Base-by-base conservation (phyloP, 1,284 basidiomycete genomes). In the Ganoderma lingzhi region DNA sequence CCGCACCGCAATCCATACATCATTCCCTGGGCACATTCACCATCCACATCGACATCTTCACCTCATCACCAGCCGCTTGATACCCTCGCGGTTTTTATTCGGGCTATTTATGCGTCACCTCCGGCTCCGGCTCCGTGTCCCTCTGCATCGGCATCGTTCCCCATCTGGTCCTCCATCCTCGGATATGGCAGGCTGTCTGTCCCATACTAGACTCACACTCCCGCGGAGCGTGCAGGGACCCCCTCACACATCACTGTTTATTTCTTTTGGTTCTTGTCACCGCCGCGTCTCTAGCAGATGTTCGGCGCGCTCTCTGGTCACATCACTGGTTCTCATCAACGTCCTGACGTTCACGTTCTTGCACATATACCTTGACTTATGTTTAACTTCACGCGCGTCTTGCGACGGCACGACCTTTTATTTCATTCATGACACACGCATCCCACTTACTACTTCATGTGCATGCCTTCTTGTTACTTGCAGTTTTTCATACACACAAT, bases 71-170 rank as follows among this genome's bases (percentile, higher is more conserved):
- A 19, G 44, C 62, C 58, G 28, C 42, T 55, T 55, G 30, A 55
- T 63, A 37, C 56, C 42, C 17, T 62, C 41, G 51, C 53, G 45
- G 59, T 67, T 66, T 68, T 67, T 67, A 70, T 70, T 70, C 55
- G 63, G 65, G 70, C 70, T 74, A 71, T 70, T 69, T 71, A 70
- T 74, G 53, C 44, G 65, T 58, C 30, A 17, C 32, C 9, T 39
- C 56, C 30, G 39, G 39, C 59, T 44, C 59, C 8, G 37, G 59
- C 59, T 61, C 59, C 17, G 37, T 61, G 37, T 42, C n/a, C 45
- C 45, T 48, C 45, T 9, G 19, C 45, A 48, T 48, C 45, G 19
- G 35, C 19, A 39, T 64, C 63, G 51, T 30, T 65, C 58, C 45
- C 55, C n/a, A 28, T 58, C 48, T 60, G 65, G 65, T 70, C 71